Evolutionary conservation across 1,284 basidiomycete species (phyloP).

Genomic region (Pseudozyma sp.): DNA sequence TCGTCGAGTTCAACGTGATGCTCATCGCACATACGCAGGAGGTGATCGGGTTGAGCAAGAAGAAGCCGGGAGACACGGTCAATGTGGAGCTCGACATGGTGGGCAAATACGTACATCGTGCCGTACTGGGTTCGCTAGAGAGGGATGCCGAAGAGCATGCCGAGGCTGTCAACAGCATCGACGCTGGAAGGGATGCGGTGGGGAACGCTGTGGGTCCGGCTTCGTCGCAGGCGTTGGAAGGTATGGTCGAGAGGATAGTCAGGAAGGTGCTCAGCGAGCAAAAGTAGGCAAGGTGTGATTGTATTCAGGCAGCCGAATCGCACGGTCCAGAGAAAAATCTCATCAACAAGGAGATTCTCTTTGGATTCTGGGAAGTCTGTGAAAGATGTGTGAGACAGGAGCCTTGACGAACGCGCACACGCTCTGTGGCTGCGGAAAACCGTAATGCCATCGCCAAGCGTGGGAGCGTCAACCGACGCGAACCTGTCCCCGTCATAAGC

Average conservation of each 20-base stretch:
- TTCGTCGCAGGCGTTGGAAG: constrained; percentile 42
- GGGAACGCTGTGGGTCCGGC: constrained; percentile 31
- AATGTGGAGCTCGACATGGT: constrained; percentile 69
- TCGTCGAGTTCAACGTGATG: constrained; percentile 67
- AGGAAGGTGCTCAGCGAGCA: constrained; percentile 48
- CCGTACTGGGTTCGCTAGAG: constrained; percentile 53
- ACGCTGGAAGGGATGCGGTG: constrained; percentile 33
- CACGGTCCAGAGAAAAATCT: too few species aligned
- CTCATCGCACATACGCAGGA: constrained; percentile 68
- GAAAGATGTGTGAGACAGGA: too few species aligned
- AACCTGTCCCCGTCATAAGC: too few species aligned
- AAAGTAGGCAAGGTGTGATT: constrained; percentile 10
- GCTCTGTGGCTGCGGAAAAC: too few species aligned
- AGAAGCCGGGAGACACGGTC: constrained; percentile 63
- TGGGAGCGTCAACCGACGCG: too few species aligned
- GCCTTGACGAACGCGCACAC: too few species aligned
- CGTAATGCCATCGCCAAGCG: too few species aligned
- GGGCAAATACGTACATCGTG: constrained; percentile 66
- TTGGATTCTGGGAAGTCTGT: too few species aligned
- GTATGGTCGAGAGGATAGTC: constrained; percentile 53
- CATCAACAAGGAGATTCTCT: too few species aligned
- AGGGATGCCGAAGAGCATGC: constrained; percentile 38
- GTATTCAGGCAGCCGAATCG: background rate
- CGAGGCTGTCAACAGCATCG: constrained; percentile 23
- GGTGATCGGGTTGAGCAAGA: constrained; percentile 62